Conservation (phyloP, 2,329 filamentous ascomycete genomes). For the Hymenoscyphus linearis region DNA sequence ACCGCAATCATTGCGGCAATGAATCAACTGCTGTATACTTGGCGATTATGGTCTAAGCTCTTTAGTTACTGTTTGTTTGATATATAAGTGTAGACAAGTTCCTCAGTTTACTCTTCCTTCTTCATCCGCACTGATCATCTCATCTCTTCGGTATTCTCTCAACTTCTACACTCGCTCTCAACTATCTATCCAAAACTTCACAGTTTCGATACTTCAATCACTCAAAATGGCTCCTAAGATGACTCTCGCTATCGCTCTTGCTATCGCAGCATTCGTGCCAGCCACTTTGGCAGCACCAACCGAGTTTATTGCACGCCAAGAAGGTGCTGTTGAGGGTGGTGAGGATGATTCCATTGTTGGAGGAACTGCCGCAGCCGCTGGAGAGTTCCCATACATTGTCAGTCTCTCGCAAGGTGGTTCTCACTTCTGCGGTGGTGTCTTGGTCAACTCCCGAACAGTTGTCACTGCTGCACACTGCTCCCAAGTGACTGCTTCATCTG, state of each 20-base stretch:
- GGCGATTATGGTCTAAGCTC: background rate
- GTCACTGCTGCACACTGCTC: slow-evolving; percentile 25
- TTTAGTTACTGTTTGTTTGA: background rate
- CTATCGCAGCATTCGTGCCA: background rate
- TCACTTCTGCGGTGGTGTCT: slow-evolving; percentile 20
- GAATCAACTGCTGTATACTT: background rate
- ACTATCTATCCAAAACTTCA: no score
- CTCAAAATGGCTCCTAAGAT: background rate
- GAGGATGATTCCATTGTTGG: slow-evolving; percentile 13
- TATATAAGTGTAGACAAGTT: background rate
- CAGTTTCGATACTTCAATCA: background rate
- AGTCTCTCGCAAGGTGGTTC: slow-evolving; percentile 11
- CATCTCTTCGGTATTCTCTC: background rate
- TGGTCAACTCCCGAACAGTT: slow-evolving; percentile 22
- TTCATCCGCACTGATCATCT: background rate
- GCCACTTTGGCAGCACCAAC: background rate
- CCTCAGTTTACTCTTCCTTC: background rate
- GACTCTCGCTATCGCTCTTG: background rate
- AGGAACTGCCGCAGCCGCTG: slow-evolving; percentile 13
- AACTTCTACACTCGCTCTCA: background rate
- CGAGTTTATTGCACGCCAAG: background rate
- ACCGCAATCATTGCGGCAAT: background rate
- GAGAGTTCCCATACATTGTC: slow-evolving; percentile 24
- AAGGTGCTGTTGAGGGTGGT: no score
- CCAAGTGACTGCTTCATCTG: slow-evolving; percentile 8